Evolutionary conservation across 2,329 filamentous ascomycete genomes (phyloP), one percentile per base, ranked within the genome.

Genomic region (Septoria linicola): DNA sequence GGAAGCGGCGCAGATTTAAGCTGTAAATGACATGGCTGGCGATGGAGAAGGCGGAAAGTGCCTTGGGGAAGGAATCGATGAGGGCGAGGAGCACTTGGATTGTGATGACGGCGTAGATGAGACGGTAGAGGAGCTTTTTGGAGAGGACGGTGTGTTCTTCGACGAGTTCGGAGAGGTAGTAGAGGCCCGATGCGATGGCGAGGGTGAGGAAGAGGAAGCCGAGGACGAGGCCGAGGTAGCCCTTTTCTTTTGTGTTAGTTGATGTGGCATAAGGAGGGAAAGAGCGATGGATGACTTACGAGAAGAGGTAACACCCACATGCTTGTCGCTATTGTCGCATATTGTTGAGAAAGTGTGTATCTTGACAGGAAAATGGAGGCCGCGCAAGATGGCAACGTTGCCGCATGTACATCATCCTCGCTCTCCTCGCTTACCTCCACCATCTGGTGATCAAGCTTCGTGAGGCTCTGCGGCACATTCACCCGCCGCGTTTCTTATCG

Each of bases 261-360:
- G 7, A 11, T 3, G n/a, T 37, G n/a, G n/a, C 17, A 19, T 30
- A 40, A 40, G 19, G 41, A 31, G 25, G n/a, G 23, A 19, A 10
- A 20, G 23, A 14, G 8, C 23, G 49, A 42, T n/a, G 21, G 3
- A n/a, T 8, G 10, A 37, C 62, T 41, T 57, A 67, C 66, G 17
- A 99, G 77, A 36, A 97, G 76, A 64, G 92, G 91, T 66, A 99
- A 76, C 76, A 99, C 89, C 89, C 91, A 97, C 93, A 97, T 96
- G 59, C 58, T 41, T 19, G 32, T 21, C 21, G 48, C 41, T 34
- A 35, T 34, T 37, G 41, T 14, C 36, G 39, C 21, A 41, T 42
- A 4, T n/a, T 36, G 27, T 34, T 8, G n/a, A 17, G 14, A 35
- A 27, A 21, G 27, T 4, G 16, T 23, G 3, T 14, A 21, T 16